These are phyloP conservation scores for Alternaria longipes DNA, from an alignment of 2,329 filamentous ascomycete genomes.

Conservation along the genomic window DNA sequence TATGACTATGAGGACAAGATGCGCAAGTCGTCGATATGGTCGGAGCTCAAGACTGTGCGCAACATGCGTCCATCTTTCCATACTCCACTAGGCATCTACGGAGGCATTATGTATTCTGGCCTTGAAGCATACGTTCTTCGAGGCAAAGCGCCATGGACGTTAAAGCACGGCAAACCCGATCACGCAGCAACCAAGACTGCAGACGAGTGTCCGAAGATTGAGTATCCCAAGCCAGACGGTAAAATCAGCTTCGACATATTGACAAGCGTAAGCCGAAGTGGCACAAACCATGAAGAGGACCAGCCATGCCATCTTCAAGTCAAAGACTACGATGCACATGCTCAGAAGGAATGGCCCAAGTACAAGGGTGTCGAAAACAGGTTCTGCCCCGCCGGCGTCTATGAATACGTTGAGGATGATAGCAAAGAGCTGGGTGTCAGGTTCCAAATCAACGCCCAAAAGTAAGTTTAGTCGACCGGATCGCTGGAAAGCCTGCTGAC, in stretches of 20 bases:
- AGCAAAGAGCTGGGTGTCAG: slow-evolving; percentile 86
- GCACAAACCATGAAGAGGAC: slow-evolving; percentile 98
- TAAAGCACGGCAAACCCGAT: slow-evolving; percentile 84
- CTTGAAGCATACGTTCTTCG: slow-evolving; percentile 89
- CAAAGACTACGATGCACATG: slow-evolving; percentile 92
- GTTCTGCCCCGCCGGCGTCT: slow-evolving; percentile 97
- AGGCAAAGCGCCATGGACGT: slow-evolving; percentile 88
- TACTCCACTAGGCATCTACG: slow-evolving; percentile 83
- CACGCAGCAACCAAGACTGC: slow-evolving; percentile 81
- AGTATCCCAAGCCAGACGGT: slow-evolving; percentile 96
- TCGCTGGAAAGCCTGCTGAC: slow-evolving; percentile 36
- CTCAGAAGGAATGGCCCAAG: slow-evolving; percentile 79
- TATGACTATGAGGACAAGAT: slow-evolving; percentile 94
- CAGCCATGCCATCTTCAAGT: slow-evolving; percentile 97
- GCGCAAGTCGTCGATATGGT: slow-evolving; percentile 88
- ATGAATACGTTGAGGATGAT: slow-evolving; percentile 95
- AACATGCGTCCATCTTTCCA: slow-evolving; percentile 99
- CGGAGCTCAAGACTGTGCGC: slow-evolving; percentile 90
- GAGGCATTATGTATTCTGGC: slow-evolving; percentile 90
- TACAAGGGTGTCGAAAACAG: slow-evolving; percentile 95
- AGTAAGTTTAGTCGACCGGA: slow-evolving; percentile 69
- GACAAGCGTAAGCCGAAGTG: slow-evolving; percentile 92
- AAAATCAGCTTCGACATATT: slow-evolving; percentile 96
- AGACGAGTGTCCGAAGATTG: slow-evolving; percentile 84
- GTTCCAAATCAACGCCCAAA: slow-evolving; percentile 98